These are phyloP conservation scores for Naganishia onofrii DNA, from an alignment of 768 basidiomycete genomes.

Conservation along the genomic window DNA sequence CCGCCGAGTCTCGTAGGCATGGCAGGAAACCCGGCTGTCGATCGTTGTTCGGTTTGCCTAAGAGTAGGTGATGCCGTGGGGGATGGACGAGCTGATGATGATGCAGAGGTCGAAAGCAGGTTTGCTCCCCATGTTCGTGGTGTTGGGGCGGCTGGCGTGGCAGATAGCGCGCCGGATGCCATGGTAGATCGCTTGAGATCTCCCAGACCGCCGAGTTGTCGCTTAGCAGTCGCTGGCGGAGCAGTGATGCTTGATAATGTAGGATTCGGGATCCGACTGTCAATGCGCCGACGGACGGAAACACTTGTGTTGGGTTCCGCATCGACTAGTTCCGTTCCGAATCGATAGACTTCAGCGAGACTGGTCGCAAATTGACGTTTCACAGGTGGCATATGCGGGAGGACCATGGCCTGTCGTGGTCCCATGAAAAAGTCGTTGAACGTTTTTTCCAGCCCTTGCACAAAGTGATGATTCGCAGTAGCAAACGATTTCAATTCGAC, in stretches of 20 bases:
- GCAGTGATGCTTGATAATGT: slow-evolving; percentile 61
- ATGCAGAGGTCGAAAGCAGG: slow-evolving; percentile 1
- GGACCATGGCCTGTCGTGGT: slow-evolving; percentile 41
- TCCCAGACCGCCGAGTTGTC: slow-evolving; percentile 31
- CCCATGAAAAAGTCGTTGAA: slow-evolving; percentile 65
- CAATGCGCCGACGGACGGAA: slow-evolving; percentile 74
- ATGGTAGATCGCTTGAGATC: slow-evolving; percentile 24
- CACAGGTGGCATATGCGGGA: slow-evolving; percentile 62
- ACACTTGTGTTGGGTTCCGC: slow-evolving; percentile 85
- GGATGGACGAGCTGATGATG: slow-evolving; percentile 4
- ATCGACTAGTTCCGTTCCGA: slow-evolving; percentile 83
- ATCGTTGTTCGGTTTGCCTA: not conserved
- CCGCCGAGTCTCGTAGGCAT: not conserved
- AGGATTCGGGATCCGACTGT: slow-evolving; percentile 73
- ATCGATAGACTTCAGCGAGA: slow-evolving; percentile 71
- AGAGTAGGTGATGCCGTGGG: slow-evolving; percentile 1
- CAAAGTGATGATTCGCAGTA: slow-evolving; percentile 64
- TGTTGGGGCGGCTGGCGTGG: not conserved
- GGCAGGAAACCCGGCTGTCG: too few relatives aligned
- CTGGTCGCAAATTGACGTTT: slow-evolving; percentile 74
- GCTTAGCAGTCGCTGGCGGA: slow-evolving; percentile 31
- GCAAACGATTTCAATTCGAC: slow-evolving; percentile 67
- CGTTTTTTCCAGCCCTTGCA: slow-evolving; percentile 70
- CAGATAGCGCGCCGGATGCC: not conserved
- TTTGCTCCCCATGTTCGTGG: slow-evolving; percentile 23